Evolutionary conservation across 108 stramenopile genomes (phyloP).

Genomic region (Stephanodiscus minutulus): DNA sequence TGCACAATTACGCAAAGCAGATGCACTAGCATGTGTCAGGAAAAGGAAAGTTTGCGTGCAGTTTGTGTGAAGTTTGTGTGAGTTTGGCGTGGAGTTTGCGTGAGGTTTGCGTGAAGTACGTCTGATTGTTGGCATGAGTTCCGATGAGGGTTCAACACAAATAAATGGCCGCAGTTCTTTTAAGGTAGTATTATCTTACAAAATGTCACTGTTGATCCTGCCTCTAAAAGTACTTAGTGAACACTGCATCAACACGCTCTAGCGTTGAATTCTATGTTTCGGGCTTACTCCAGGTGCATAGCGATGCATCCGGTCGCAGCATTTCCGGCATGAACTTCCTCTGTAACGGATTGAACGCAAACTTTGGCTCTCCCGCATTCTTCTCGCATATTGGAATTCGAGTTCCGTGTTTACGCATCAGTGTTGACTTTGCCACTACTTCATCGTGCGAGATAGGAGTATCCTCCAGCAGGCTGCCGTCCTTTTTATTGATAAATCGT

Average conservation of each 20-base stretch:
- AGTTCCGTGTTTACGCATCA: constrained; percentile 87
- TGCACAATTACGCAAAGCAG: too few relatives aligned
- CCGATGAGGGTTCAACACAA: too few relatives aligned
- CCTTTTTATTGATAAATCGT: constrained; percentile 49
- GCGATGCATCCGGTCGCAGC: constrained; percentile 71
- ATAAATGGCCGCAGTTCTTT: too few relatives aligned
- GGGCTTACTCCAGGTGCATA: constrained; percentile 67
- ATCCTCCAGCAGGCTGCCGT: constrained; percentile 20
- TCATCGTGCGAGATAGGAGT: constrained; percentile 33
- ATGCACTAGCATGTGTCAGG: too few relatives aligned
- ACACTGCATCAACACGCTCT: not conserved
- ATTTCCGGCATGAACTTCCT: constrained; percentile 89
- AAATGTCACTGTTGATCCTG: too few relatives aligned
- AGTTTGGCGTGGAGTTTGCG: too few relatives aligned
- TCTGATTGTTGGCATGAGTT: too few relatives aligned
- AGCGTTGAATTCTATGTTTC: constrained; percentile 29
- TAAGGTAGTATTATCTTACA: too few relatives aligned
- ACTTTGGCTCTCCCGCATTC: constrained; percentile 89
- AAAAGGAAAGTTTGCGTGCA: too few relatives aligned
- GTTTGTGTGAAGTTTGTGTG: too few relatives aligned
- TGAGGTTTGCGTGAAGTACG: too few relatives aligned
- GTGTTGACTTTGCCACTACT: constrained; percentile 48
- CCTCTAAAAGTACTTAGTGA: too few relatives aligned
- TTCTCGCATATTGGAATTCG: constrained; percentile 89
- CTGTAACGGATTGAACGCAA: constrained; percentile 91